These are phyloP conservation scores for Paramyrothecium sp. DNA, from an alignment of 2,329 filamentous ascomycete species.

Conservation along the genomic window DNA sequence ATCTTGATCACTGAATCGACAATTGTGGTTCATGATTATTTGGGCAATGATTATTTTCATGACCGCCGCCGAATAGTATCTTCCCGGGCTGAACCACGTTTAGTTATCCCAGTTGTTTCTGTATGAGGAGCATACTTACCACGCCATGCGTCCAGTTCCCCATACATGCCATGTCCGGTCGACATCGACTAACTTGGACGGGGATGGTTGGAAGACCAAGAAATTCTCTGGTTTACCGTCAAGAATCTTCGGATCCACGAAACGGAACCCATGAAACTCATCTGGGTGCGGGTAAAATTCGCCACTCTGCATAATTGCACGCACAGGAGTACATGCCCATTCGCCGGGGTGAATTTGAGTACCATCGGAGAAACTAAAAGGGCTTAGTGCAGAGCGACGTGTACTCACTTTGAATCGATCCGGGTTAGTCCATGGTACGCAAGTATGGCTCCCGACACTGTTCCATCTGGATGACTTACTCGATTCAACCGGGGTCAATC, in stretches of 20 bases:
- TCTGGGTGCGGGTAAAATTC: background rate
- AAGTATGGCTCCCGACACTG: background rate
- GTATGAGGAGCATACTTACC: background rate
- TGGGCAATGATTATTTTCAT: slow-evolving; percentile 3
- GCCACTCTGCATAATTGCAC: background rate
- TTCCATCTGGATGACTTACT: background rate
- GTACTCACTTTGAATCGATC: slow-evolving; percentile 2
- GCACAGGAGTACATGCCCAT: slow-evolving; percentile 2
- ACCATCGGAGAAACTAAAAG: slow-evolving; percentile 4
- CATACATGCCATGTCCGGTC: slow-evolving; percentile 1
- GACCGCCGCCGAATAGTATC: background rate
- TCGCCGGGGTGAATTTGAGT: background rate
- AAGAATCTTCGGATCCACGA: background rate
- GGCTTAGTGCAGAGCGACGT: background rate
- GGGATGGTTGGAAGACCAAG: background rate
- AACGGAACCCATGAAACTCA: slow-evolving; percentile 2
- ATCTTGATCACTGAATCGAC: background rate
- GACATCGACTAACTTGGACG: background rate
- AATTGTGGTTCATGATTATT: slow-evolving; percentile 2
- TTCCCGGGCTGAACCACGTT: background rate
- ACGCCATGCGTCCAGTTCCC: slow-evolving; percentile 2
- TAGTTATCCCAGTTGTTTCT: background rate
- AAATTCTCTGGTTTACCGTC: background rate
- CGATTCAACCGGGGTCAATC: slow-evolving; percentile 3
- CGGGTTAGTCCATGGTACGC: too few relatives aligned